Conservation (phyloP, 306 rosid species). For the Cicer chorassanicum region DNA sequence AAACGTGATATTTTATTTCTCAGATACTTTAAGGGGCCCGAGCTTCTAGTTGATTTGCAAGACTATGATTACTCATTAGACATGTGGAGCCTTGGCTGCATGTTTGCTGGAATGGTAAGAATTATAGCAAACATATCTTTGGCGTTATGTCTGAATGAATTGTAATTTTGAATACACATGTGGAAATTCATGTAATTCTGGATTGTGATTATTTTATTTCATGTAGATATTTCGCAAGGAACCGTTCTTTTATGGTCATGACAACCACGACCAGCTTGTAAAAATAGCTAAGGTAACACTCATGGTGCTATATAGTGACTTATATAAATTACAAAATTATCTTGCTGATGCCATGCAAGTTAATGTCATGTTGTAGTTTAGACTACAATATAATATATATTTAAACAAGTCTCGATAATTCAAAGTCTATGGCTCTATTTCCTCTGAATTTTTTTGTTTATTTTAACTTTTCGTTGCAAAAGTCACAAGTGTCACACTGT, state of each 20-base stretch:
- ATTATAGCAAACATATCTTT: conserved; percentile 34
- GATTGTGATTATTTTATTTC: conserved; percentile 37
- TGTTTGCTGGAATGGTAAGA: conserved; percentile 99
- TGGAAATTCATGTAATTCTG: conserved; percentile 27
- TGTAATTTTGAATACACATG: not conserved
- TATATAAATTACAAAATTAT: conserved; percentile 7
- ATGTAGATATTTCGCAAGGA: conserved; percentile 92
- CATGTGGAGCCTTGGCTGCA: conserved; percentile 99
- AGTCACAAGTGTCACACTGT: not conserved
- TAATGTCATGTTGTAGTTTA: not conserved
- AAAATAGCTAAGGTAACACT: conserved; percentile 83
- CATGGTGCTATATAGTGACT: conserved; percentile 34
- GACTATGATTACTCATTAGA: conserved; percentile 91
- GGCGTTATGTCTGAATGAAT: conserved; percentile 1
- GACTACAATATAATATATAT: too few species aligned
- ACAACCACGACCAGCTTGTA: conserved; percentile 93
- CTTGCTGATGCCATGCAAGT: conserved; percentile 22
- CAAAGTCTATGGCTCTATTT: not conserved
- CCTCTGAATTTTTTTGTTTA: not conserved
- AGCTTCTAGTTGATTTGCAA: conserved; percentile 88
- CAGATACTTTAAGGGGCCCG: conserved; percentile 93
- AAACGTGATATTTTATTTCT: conserved; percentile 43
- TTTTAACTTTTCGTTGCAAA: not conserved
- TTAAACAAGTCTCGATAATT: too few species aligned
- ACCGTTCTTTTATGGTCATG: conserved; percentile 97